Conservation (phyloP, 1,139 yeast genomes). For the Lodderomyces parapsilosis region DNA sequence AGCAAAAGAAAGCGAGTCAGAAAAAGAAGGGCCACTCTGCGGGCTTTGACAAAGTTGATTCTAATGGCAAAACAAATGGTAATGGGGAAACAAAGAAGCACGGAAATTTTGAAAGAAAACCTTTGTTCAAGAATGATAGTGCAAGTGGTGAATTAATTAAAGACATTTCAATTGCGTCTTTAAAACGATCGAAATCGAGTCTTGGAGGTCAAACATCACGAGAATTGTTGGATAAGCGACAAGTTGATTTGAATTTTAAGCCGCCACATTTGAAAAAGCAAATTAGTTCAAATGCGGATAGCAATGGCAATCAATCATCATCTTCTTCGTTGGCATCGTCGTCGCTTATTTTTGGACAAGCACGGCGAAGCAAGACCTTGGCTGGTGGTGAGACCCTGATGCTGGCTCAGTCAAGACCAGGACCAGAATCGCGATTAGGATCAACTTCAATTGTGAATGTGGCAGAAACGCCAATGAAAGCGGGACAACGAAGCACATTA, state of each 20-base stretch:
- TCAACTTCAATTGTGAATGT: not conserved
- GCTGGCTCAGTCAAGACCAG: conserved; percentile 6
- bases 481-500: not conserved
- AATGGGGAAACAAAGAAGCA: not conserved
- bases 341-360: conserved; percentile 29
- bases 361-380: conserved; percentile 20
- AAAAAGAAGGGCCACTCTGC: not conserved
- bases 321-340: not conserved
- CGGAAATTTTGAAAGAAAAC: not conserved
- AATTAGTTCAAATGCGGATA: not conserved
- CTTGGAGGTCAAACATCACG: conserved; percentile 33
- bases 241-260: conserved; percentile 38
- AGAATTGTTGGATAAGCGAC: conserved; percentile 42
- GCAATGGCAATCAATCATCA: not conserved
- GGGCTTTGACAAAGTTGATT: too few relatives aligned
- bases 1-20: not conserved
- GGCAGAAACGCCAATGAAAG: conserved; percentile 1
- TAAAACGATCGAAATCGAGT: conserved; percentile 44
- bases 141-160: not conserved
- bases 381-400: not conserved
- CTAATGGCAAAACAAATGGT: too few relatives aligned
- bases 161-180: conserved; percentile 26
- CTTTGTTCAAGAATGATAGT: not conserved
- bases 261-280: conserved; percentile 4
- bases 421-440: not conserved